Evolutionary conservation across 1,284 basidiomycete genomes (phyloP).

Genomic region (Trichosporon sp.): DNA sequence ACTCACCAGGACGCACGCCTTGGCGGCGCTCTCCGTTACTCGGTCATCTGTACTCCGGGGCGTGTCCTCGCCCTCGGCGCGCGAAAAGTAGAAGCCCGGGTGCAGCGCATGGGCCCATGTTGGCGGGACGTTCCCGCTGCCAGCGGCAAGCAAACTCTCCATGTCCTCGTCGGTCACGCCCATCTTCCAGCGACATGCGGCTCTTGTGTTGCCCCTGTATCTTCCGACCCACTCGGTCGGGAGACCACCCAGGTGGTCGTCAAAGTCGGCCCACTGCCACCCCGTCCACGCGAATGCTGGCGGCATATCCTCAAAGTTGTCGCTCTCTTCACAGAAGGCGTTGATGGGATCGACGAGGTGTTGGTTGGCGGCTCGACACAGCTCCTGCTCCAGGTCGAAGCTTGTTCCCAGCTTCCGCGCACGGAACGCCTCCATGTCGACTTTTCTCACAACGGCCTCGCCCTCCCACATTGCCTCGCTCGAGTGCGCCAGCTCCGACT

Average conservation of each 20-base stretch:
- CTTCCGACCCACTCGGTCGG: not conserved
- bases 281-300: not conserved
- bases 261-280: not conserved
- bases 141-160: not conserved
- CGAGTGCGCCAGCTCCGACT: not conserved
- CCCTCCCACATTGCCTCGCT: not conserved
- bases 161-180: not conserved
- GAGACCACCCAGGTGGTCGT: not conserved
- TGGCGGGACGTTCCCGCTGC: not conserved
- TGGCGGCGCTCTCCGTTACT: not conserved
- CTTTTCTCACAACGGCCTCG: not conserved
- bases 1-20: conserved; percentile 9
- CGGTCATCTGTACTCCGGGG: not conserved
- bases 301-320: not conserved
- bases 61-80: not conserved
- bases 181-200: not conserved
- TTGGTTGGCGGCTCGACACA: not conserved
- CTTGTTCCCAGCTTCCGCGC: not conserved
- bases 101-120: not conserved
- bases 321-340: not conserved
- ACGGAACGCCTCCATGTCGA: not conserved
- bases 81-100: conserved; percentile 1
- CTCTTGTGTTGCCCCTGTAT: not conserved
- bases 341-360: not conserved
- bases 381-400: not conserved